A percentile compares a stretch with the other conserved stretches of the same genome.
phyloP scores from a whole-genome alignment of 768 basidiomycete genomes.

The Boletus speciosus region DNA sequence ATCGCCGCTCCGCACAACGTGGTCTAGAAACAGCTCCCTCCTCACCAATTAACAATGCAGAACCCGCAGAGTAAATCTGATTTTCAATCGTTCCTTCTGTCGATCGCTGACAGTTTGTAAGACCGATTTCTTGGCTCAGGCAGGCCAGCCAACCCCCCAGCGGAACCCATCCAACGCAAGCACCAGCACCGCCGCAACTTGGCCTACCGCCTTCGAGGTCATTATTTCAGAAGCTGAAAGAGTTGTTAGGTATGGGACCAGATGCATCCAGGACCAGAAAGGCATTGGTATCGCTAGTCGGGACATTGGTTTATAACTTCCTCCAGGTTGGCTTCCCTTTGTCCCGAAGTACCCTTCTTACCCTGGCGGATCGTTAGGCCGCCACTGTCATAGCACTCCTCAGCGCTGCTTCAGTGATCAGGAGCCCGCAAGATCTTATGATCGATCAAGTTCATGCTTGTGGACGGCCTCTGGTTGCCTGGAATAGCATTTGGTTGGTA shows the following conservation, averaged over 20 bases:
- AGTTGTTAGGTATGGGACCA: constrained; percentile 52
- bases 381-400: constrained; percentile 50
- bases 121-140: constrained; percentile 23
- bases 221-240: constrained; percentile 26
- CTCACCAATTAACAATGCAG: constrained; percentile 16
- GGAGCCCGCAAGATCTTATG: constrained; percentile 41
- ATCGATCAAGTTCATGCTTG: constrained; percentile 62
- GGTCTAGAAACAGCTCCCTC: constrained; percentile 19
- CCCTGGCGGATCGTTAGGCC: constrained; percentile 37
- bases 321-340: constrained; percentile 44
- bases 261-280: constrained; percentile 50
- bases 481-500: constrained; percentile 64
- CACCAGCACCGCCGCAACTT: not conserved
- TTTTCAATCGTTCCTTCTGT: constrained; percentile 4
- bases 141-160: constrained; percentile 23
- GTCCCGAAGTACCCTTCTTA: not conserved
- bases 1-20: constrained; percentile 27
- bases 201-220: constrained; percentile 15
- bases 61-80: constrained; percentile 15
- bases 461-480: constrained; percentile 59
- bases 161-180: constrained; percentile 2
- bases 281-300: constrained; percentile 50
- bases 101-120: constrained; percentile 21
- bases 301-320: constrained; percentile 48
- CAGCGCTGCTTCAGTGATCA: constrained; percentile 42